Conservation (phyloP, 179 eudicot species). For the Spergularia azorica region DNA sequence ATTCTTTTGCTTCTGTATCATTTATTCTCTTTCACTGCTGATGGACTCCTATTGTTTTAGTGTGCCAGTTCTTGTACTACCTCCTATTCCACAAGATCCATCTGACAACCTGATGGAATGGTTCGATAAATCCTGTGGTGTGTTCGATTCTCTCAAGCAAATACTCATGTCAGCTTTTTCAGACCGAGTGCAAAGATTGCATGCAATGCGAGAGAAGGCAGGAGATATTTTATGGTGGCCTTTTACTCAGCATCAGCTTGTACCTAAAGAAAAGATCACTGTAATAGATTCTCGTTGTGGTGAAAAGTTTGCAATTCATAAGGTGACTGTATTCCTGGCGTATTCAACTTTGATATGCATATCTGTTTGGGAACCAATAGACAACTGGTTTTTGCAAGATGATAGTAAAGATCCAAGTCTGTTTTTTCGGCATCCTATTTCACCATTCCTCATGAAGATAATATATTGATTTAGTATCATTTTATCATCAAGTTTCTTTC, state of each 20-base stretch:
- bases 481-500: neutral
- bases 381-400: neutral
- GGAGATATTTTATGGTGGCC: conserved; percentile 94
- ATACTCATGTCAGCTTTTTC: conserved; percentile 56
- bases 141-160: conserved; percentile 67
- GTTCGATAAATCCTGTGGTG: conserved; percentile 62
- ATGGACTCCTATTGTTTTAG: conserved; percentile 40
- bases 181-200: conserved; percentile 67
- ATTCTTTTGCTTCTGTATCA: neutral
- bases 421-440: neutral
- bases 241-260: conserved; percentile 92
- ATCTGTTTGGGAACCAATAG: neutral
- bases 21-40: conserved; percentile 7
- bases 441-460: neutral
- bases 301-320: conserved; percentile 81
- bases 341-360: neutral
- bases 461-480: too few species aligned
- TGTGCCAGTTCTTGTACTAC: conserved; percentile 85
- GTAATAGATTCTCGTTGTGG: conserved; percentile 98
- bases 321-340: conserved; percentile 47
- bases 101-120: conserved; percentile 75
- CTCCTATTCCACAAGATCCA: conserved; percentile 78
- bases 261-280: conserved; percentile 69
- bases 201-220: conserved; percentile 72
- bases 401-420: neutral